Percentiles rank a stretch among this genome's conserved stretches.
These are phyloP conservation scores for Coffea eugenioides DNA, from an alignment of 257 asterid genomes.

Conservation along the genomic window DNA sequence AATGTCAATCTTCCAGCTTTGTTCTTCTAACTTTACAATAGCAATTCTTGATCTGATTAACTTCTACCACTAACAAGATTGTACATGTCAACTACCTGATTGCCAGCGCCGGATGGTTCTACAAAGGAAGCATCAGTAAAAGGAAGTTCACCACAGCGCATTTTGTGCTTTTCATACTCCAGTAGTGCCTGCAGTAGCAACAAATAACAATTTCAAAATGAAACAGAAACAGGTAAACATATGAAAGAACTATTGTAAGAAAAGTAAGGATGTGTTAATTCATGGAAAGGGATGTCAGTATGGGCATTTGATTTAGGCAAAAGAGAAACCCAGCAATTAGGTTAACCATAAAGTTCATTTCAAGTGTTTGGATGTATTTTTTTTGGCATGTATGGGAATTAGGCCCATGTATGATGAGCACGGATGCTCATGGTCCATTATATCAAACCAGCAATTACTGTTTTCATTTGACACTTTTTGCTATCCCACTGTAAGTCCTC, in stretches of 20 bases:
- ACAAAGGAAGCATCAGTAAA: slow-evolving; percentile 62
- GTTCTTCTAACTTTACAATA: background rate
- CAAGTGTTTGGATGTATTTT: too few species aligned
- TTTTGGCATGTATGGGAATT: too few species aligned
- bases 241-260: background rate
- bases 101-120: slow-evolving; percentile 59
- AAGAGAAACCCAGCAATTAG: background rate
- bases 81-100: slow-evolving; percentile 49
- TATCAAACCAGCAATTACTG: too few species aligned
- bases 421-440: too few species aligned
- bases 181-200: slow-evolving; percentile 56
- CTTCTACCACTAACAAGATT: background rate
- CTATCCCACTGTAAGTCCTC: too few species aligned
- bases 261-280: background rate
- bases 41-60: background rate
- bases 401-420: too few species aligned
- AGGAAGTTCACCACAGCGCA: slow-evolving; percentile 89
- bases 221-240: slow-evolving; percentile 5
- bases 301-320: background rate
- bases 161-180: slow-evolving; percentile 87
- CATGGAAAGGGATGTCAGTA: background rate
- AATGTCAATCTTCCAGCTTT: background rate
- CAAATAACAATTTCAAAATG: slow-evolving; percentile 25
- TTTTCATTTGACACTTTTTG: too few species aligned
- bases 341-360: too few species aligned